Percentiles rank a stretch among this genome's conserved stretches.
Evolutionary conservation across 2,329 filamentous ascomycete genomes (phyloP).

Genomic region (Colletotrichum australisinense): DNA sequence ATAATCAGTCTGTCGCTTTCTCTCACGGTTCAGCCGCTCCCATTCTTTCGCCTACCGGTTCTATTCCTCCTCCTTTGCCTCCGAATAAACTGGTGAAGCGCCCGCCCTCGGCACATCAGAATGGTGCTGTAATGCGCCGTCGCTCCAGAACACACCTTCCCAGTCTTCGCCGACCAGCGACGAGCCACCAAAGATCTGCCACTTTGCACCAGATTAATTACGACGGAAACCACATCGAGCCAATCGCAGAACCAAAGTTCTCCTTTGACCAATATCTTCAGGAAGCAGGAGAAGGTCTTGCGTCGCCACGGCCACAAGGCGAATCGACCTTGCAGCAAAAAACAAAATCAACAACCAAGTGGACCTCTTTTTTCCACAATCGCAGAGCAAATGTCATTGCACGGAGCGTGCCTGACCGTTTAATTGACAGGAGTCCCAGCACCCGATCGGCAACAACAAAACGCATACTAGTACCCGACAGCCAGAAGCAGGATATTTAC

Average conservation of each 20-base stretch:
- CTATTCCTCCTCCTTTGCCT: slow-evolving; percentile 58
- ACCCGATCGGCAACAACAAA: slow-evolving; percentile 37
- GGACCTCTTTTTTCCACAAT: slow-evolving; percentile 70
- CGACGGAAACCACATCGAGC: slow-evolving; percentile 40
- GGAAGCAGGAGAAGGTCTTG: background rate
- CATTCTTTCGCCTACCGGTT: slow-evolving; percentile 61
- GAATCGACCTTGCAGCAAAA: slow-evolving; percentile 6
- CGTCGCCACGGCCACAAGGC: background rate
- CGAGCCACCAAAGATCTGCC: slow-evolving; percentile 81
- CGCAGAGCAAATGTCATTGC: slow-evolving; percentile 45
- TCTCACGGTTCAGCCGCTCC: slow-evolving; percentile 76
- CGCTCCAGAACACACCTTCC: slow-evolving; percentile 71
- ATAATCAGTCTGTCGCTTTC: slow-evolving; percentile 73
- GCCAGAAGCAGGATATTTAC: slow-evolving; percentile 43
- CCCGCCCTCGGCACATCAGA: slow-evolving; percentile 65
- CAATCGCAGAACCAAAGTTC: slow-evolving; percentile 26
- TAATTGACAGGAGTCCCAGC: slow-evolving; percentile 43
- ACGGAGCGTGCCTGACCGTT: slow-evolving; percentile 42
- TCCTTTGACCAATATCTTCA: slow-evolving; percentile 34
- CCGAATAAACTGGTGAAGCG: slow-evolving; percentile 86
- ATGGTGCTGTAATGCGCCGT: slow-evolving; percentile 55
- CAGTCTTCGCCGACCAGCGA: slow-evolving; percentile 78
- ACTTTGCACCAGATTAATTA: slow-evolving; percentile 69
- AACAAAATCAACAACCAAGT: slow-evolving; percentile 45
- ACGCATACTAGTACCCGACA: slow-evolving; percentile 42